Conservation (phyloP, 371 early-diverging fungal species). For the Actinomortierella wolfii region DNA sequence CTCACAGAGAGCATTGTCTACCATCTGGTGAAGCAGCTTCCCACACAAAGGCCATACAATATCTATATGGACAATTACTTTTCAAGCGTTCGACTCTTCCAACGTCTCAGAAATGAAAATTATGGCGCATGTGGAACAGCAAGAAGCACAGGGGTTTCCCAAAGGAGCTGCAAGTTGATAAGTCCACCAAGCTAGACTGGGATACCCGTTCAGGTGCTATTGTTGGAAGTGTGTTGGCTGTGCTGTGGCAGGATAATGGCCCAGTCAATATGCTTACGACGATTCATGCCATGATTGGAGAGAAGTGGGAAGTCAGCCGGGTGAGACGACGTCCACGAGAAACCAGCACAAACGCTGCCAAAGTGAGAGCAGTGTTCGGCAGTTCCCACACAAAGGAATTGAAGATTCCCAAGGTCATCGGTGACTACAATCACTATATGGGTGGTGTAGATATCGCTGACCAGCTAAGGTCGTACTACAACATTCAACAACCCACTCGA, state of each 20-base stretch:
- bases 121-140: slow-evolving; percentile 33
- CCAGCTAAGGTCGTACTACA: slow-evolving; percentile 14
- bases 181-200: slow-evolving; percentile 5
- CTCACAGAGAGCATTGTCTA: slow-evolving; percentile 3
- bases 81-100: slow-evolving; percentile 19
- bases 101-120: not conserved
- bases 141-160: not conserved
- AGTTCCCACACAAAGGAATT: not conserved
- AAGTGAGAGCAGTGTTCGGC: slow-evolving; percentile 7
- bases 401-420: slow-evolving; percentile 17
- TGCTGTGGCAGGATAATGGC: slow-evolving; percentile 31
- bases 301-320: not conserved
- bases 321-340: not conserved
- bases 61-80: slow-evolving; percentile 39
- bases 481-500: slow-evolving; percentile 10
- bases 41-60: not conserved
- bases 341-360: slow-evolving; percentile 10
- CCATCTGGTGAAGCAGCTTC: slow-evolving; percentile 16
- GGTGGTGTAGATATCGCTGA: slow-evolving; percentile 24
- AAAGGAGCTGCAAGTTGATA: slow-evolving; percentile 3
- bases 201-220: slow-evolving; percentile 15
- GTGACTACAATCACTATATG: slow-evolving; percentile 27
- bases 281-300: slow-evolving; percentile 19
- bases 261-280: slow-evolving; percentile 30
- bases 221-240: slow-evolving; percentile 16